Conservation (phyloP, 768 basidiomycete species). For the Naematelia aurantialba region DNA sequence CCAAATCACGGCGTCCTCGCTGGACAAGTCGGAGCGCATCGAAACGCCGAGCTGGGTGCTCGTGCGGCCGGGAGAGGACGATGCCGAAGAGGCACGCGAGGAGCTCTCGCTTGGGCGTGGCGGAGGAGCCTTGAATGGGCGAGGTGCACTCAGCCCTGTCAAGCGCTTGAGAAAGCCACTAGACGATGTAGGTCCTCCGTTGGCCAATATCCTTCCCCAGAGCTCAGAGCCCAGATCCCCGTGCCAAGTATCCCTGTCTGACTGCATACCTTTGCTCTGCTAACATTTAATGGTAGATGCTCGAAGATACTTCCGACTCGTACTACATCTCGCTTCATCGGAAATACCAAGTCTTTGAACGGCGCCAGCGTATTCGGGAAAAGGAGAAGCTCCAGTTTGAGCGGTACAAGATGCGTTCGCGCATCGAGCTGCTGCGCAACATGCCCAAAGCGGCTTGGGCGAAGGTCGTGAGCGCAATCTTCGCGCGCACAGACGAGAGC, state of each 20-base stretch:
- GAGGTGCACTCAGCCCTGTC: conserved; percentile 8
- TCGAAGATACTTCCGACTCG: conserved; percentile 69
- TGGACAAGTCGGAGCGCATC: conserved; percentile 49
- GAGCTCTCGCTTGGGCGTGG: conserved; percentile 6
- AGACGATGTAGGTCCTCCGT: conserved; percentile 62
- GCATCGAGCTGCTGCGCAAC: conserved; percentile 73
- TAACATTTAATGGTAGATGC: neutral
- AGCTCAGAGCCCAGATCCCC: too few species aligned
- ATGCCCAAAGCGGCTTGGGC: conserved; percentile 54
- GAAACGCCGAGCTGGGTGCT: conserved; percentile 56
- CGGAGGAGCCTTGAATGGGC: neutral
- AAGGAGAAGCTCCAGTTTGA: conserved; percentile 89
- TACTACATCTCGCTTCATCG: conserved; percentile 77
- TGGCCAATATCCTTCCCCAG: too few species aligned
- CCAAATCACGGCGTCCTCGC: conserved; percentile 30
- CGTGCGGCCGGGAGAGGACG: conserved; percentile 61
- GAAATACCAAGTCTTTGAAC: conserved; percentile 82
- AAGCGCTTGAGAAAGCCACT: conserved; percentile 9
- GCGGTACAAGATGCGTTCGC: conserved; percentile 83
- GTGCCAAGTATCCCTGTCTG: too few species aligned
- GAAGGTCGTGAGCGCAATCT: conserved; percentile 24
- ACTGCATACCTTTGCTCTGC: too few species aligned
- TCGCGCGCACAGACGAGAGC: conserved; percentile 12
- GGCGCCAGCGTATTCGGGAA: conserved; percentile 76
- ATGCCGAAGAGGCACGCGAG: conserved; percentile 46